These are phyloP conservation scores for Xylariaceae sp. DNA, from an alignment of 2,329 filamentous ascomycete genomes.

Conservation along the genomic window DNA sequence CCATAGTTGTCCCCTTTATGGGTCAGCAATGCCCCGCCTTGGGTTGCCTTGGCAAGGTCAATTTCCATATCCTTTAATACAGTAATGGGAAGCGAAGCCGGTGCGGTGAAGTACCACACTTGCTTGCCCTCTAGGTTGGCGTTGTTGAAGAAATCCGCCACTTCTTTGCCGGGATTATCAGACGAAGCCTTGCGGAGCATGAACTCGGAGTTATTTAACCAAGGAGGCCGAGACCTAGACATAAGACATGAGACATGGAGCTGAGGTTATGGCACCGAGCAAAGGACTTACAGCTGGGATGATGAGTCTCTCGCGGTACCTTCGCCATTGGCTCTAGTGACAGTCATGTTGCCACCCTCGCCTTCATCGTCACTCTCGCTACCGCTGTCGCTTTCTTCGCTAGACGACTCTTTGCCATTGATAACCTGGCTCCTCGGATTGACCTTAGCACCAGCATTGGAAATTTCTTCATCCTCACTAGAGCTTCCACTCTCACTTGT, in stretches of 20 bases:
- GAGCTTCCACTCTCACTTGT: slow-evolving; percentile 39
- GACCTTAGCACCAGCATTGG: not conserved
- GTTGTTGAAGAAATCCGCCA: slow-evolving; percentile 62
- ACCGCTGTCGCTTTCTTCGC: slow-evolving; percentile 17
- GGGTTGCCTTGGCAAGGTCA: slow-evolving; percentile 58
- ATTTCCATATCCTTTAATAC: slow-evolving; percentile 70
- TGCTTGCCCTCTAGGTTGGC: slow-evolving; percentile 71
- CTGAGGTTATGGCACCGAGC: not conserved
- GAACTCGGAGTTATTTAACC: slow-evolving; percentile 59
- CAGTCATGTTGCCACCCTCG: slow-evolving; percentile 23
- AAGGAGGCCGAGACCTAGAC: slow-evolving; percentile 40
- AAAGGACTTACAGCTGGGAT: slow-evolving; percentile 33
- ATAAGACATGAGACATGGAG: slow-evolving; percentile 5
- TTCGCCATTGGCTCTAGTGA: slow-evolving; percentile 30
- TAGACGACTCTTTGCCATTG: slow-evolving; percentile 2
- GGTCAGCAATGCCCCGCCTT: slow-evolving; percentile 61
- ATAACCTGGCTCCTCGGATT: not conserved
- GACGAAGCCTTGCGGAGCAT: slow-evolving; percentile 55
- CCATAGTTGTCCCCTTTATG: slow-evolving; percentile 70
- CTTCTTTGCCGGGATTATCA: slow-evolving; percentile 51
- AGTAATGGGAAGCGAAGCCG: slow-evolving; percentile 70
- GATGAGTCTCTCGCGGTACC: slow-evolving; percentile 21
- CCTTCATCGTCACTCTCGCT: slow-evolving; percentile 30
- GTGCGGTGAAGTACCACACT: slow-evolving; percentile 81
- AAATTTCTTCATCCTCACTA: slow-evolving; percentile 25